Base-by-base conservation (phyloP, 2,329 filamentous ascomycete species). In the Colletotrichum camelliae region DNA sequence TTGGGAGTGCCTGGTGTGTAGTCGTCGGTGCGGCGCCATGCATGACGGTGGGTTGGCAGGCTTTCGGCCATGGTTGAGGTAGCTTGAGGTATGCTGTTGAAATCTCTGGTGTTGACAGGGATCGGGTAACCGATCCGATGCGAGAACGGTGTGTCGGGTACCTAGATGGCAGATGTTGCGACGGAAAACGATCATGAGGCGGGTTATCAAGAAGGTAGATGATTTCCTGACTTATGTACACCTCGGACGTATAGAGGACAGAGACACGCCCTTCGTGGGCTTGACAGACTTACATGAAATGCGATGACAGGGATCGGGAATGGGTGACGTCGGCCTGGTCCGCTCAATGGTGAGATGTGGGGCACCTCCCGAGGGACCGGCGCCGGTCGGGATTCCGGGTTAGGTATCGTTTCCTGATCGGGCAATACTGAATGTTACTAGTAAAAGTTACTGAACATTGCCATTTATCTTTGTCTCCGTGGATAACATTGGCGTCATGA, bases 1-100 rank as follows among this genome's bases (percentile, higher is more conserved):
- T 83, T 85, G 27, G 83, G 77, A 1, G 78, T 81, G 18, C 81
- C 81, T 0, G 81, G 82, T 1, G 81, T 77, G 70, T 77, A 80
- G 70, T 81, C 79, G 64, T 83, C 81, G 24, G 81, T 83, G 37
- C 81, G 74, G 16, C 81, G 81, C 67, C 70, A 83, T 48, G 77
- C 79, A 12, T 75, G 79, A 27, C 81, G 79, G 37, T 61, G 39
- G 18, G 62, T 67, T 24, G 61, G 37, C 31, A 31, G 57, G 55
- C 24, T 52, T 15, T 16, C 37, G 39, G 65, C 21, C 65, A 67
- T 67, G 35, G 39, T 29, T 18, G 12, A 52, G 18, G 5, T 48
- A 16, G 37, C 5, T 48, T 43, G 31, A 24, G 12, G 6, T 21
- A 6, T 27, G n/a, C 18, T 29, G 24, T 29, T 16, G 21, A 15